phyloP scores from a whole-genome alignment of 2,329 filamentous ascomycete species.

The Trichoderma lentiforme region DNA sequence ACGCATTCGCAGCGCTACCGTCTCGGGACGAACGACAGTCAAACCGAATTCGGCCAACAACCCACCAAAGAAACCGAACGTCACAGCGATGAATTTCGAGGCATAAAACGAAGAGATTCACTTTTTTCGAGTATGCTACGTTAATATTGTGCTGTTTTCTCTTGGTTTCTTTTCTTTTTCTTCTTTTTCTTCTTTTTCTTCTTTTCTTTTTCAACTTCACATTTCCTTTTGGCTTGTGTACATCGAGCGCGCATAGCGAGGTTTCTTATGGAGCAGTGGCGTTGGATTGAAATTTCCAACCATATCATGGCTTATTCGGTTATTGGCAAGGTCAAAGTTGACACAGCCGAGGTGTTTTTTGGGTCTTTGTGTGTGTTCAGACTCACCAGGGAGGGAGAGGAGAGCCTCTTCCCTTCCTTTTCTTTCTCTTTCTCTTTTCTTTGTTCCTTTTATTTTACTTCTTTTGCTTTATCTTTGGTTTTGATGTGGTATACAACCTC shows the following conservation, averaged over 20 bases:
- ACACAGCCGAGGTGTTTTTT: slow-evolving; percentile 21
- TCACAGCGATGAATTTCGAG: slow-evolving; percentile 48
- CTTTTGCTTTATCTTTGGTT: not conserved
- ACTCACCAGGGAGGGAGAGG: not conserved
- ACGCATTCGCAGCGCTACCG: slow-evolving; percentile 55
- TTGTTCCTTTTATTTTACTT: not conserved
- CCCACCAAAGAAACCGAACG: slow-evolving; percentile 68
- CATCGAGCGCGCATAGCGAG: slow-evolving; percentile 37
- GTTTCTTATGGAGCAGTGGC: slow-evolving; percentile 34
- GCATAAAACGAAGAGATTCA: not conserved
- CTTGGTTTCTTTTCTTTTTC: slow-evolving; percentile 25
- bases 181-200: not conserved
- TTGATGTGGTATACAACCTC: not conserved
- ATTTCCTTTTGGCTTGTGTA: slow-evolving; percentile 24
- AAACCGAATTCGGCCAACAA: slow-evolving; percentile 62
- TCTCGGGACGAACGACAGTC: slow-evolving; percentile 57
- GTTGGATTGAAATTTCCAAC: slow-evolving; percentile 34
- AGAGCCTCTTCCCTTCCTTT: not conserved
- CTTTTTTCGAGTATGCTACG: not conserved
- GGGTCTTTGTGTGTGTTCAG: slow-evolving; percentile 7
- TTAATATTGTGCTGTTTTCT: not conserved
- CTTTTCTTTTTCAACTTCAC: slow-evolving; percentile 21
- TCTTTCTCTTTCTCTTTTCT: not conserved
- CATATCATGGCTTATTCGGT: slow-evolving; percentile 28
- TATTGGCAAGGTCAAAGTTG: slow-evolving; percentile 13